Evolutionary conservation across 129 eudicot genomes (phyloP).

Genomic region (Flaveria trinervia): DNA sequence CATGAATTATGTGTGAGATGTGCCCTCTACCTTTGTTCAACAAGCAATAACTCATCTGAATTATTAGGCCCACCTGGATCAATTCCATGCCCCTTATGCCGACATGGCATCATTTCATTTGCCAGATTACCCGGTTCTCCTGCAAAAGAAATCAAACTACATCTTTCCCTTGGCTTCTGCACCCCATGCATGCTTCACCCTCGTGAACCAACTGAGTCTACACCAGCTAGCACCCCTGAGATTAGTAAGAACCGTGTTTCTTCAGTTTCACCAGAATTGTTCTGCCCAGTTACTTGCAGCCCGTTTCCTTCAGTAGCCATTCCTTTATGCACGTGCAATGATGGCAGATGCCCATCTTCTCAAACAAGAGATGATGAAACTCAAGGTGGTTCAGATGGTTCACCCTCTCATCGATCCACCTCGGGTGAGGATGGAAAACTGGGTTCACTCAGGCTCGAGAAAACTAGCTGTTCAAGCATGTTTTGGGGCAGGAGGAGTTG

Average conservation of each 20-base stretch:
- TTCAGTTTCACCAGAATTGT: conserved; percentile 74
- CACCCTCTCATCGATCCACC: conserved; percentile 47
- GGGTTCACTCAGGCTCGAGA: conserved; percentile 52
- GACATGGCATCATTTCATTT: conserved; percentile 68
- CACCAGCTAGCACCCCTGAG: conserved; percentile 50
- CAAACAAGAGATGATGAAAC: conserved; percentile 55
- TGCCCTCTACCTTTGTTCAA: conserved; percentile 90
- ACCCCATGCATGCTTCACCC: conserved; percentile 95
- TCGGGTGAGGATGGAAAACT: conserved; percentile 57
- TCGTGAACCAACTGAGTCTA: conserved; percentile 54
- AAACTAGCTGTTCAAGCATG: conserved; percentile 74
- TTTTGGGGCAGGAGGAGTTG: conserved; percentile 94
- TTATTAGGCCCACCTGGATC: conserved; percentile 80
- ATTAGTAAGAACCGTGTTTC: conserved; percentile 64
- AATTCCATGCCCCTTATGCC: conserved; percentile 88
- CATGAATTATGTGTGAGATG: conserved; percentile 91
- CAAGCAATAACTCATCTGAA: conserved; percentile 68
- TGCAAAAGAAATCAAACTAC: conserved; percentile 62
- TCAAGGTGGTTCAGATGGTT: conserved; percentile 50
- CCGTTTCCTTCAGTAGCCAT: conserved; percentile 75
- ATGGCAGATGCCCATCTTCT: conserved; percentile 71
- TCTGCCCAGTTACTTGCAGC: conserved; percentile 90
- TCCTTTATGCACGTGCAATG: conserved; percentile 79
- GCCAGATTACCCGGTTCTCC: conserved; percentile 62
- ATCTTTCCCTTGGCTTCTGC: conserved; percentile 66